Conservation (phyloP, 768 basidiomycete species). For the Termitomyces sp. region DNA sequence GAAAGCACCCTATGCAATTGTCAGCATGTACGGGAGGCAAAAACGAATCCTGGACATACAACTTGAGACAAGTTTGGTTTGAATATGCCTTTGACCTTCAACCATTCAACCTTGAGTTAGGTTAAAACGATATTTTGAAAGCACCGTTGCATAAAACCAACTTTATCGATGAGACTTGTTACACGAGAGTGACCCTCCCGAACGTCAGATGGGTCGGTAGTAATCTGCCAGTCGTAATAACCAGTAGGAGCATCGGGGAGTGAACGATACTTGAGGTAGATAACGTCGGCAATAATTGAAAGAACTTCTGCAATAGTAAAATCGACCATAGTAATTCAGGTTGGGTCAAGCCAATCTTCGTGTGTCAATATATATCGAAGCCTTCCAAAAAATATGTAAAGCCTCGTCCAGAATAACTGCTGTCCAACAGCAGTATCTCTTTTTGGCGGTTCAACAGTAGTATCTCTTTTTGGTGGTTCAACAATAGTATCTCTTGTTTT, state of each 20-base stretch:
- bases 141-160: conserved; percentile 7
- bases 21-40: background rate
- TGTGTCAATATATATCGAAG: background rate
- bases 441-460: no score
- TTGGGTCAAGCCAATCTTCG: background rate
- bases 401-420: no score
- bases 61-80: conserved; percentile 20
- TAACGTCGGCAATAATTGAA: conserved; percentile 26
- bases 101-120: background rate
- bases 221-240: conserved; percentile 39
- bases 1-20: conserved; percentile 23
- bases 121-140: background rate
- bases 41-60: conserved; percentile 11
- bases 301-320: conserved; percentile 23
- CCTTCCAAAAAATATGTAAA: no score
- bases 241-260: conserved; percentile 40
- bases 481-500: no score
- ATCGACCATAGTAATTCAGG: background rate
- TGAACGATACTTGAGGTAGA: conserved; percentile 31
- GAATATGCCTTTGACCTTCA: conserved; percentile 20
- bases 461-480: no score
- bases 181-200: conserved; percentile 30
- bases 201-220: conserved; percentile 21
- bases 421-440: no score
- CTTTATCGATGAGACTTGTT: conserved; percentile 26